Base-by-base conservation (phyloP, 1,139 yeast species). In the Sugiyamaella sp. region DNA sequence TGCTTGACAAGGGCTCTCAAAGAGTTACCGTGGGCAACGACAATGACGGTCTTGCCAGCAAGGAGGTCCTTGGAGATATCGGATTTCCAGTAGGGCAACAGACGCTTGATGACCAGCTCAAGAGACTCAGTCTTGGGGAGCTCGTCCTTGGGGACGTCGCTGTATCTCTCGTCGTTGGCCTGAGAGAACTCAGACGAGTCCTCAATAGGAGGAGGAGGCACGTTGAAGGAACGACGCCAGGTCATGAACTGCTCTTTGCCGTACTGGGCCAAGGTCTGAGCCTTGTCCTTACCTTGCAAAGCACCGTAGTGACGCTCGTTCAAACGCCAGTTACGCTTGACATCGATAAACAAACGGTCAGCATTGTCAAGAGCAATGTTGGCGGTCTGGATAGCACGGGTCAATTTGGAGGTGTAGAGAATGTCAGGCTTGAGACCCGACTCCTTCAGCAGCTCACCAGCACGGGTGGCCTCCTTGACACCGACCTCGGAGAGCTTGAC, bases 281-380 rank as follows among this genome's bases (percentile, higher is more conserved):
- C 97, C 81, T 91, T 91, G 81, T 91, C 95, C 81, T 91, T 91
- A 74, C 99, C 99, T 79, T 93, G 98, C 70, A 93, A 82, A 66
- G 90, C 97, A 81, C 99, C 99, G 79, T 91, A 91, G 79, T 91
- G 98, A 81, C 98, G 93, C 80, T 91, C 99, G 78, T 91, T 91
- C 75, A 91, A 84, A 81, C 97, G 86, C 98, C 98, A 91, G 57
- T 91, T 81, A 81, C 97, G 88, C 78, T 86, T 85, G 70, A 89
- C 96, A 71, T 96, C 97, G 64, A 93, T 81, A 82, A 84, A 91
- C 69, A 89, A 79, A 73, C 91, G 90, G 76, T 89, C 97, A 60
- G 97, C 93, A 62, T 80, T 74, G 62, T 87, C 89, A 68, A 93
- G 81, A 59, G 97, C 97, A 74, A 91, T 84, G 86, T 93, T 86